Evolutionary conservation across 495 filamentous ascomycete species (phyloP).

Genomic region (Aspergillus heteromorphus): DNA sequence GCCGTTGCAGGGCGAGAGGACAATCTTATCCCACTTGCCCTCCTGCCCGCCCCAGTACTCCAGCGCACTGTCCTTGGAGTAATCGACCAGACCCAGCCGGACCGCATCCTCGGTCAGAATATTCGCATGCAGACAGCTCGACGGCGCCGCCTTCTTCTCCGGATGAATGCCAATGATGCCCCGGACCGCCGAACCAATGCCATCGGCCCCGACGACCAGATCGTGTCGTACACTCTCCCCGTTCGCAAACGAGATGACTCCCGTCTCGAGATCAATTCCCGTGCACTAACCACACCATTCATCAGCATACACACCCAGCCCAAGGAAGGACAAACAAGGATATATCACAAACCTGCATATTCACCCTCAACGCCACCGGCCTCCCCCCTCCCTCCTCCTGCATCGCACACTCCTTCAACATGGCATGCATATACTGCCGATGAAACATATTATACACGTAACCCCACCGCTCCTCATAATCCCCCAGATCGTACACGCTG

Average conservation of each 20-base stretch:
- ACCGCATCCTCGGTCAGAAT: conserved; percentile 39
- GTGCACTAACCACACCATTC: conserved; percentile 15
- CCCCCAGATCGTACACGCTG: conserved; percentile 39
- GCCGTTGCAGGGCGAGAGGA: conserved; percentile 43
- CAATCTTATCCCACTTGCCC: conserved; percentile 46
- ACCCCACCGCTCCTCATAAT: conserved; percentile 42
- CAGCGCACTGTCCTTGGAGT: conserved; percentile 37
- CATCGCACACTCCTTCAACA: conserved; percentile 46
- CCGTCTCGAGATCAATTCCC: conserved; percentile 31
- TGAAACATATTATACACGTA: conserved; percentile 53
- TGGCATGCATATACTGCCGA: conserved; percentile 49
- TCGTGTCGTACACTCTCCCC: conserved; percentile 28
- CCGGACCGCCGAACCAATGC: conserved; percentile 41
- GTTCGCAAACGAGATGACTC: conserved; percentile 35
- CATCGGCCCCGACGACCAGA: conserved; percentile 41
- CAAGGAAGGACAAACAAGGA: no score
- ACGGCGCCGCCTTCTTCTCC: conserved; percentile 39
- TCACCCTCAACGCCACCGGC: conserved; percentile 37
- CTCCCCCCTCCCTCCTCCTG: conserved; percentile 36
- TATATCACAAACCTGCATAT: conserved; percentile 29
- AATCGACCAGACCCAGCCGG: conserved; percentile 37
- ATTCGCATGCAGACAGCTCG: conserved; percentile 43
- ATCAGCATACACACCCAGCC: not conserved
- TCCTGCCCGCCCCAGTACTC: conserved; percentile 49
- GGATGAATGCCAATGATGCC: conserved; percentile 37